Evolutionary conservation across 768 basidiomycete genomes (phyloP).

Genomic region (Galerina sulciceps): DNA sequence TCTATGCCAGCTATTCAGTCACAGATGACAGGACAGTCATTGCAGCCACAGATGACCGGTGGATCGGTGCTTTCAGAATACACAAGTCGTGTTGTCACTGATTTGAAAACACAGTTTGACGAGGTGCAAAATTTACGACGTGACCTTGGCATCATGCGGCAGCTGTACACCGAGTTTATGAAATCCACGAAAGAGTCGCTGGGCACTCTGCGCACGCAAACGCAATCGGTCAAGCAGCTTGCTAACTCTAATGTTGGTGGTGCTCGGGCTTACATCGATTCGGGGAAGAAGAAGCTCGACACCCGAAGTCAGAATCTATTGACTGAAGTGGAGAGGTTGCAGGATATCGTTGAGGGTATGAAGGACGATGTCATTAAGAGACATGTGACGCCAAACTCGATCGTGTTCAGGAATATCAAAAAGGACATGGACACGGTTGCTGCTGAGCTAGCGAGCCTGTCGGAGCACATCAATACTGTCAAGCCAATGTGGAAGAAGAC

Average conservation of each 20-base stretch:
- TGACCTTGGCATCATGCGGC: conserved; percentile 91
- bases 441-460: conserved; percentile 74
- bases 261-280: conserved; percentile 85
- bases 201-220: conserved; percentile 77
- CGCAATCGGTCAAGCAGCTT: conserved; percentile 85
- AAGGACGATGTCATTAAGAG: conserved; percentile 92
- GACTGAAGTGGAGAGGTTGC: conserved; percentile 91
- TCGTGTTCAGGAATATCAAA: conserved; percentile 70
- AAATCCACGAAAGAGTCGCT: conserved; percentile 89
- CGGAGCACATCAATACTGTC: conserved; percentile 84
- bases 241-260: conserved; percentile 84
- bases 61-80: conserved; percentile 76
- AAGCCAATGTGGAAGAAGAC: conserved; percentile 99
- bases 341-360: conserved; percentile 87
- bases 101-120: conserved; percentile 92
- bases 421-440: conserved; percentile 71
- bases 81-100: conserved; percentile 72
- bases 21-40: conserved; percentile 70
- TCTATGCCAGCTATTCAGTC: conserved; percentile 47
- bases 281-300: conserved; percentile 93
- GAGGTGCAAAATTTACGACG: conserved; percentile 93
- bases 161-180: conserved; percentile 94
- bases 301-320: conserved; percentile 85
- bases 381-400: conserved; percentile 81
- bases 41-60: conserved; percentile 76